Conservation (phyloP, 495 filamentous ascomycete genomes). For the Aspergillus wentii region DNA sequence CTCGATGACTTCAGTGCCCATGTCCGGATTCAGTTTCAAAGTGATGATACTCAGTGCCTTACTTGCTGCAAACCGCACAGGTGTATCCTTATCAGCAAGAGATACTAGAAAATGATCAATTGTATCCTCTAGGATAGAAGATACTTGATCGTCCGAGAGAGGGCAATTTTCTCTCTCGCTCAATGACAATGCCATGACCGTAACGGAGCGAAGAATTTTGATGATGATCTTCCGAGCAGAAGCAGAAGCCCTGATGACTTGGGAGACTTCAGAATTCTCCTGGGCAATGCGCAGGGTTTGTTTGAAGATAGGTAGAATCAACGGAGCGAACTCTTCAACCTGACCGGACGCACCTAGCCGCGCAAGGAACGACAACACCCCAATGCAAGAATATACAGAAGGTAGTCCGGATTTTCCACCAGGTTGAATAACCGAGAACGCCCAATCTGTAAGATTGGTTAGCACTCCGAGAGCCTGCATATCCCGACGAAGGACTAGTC, state of each 20-base stretch:
- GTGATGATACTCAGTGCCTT: constrained; percentile 88
- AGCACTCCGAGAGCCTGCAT: constrained; percentile 78
- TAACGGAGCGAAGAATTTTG: constrained; percentile 73
- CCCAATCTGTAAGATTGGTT: constrained; percentile 59
- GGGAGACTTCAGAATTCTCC: constrained; percentile 33
- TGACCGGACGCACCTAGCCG: constrained; percentile 59
- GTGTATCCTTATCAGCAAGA: constrained; percentile 81
- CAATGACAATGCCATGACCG: constrained; percentile 53
- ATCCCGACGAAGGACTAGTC: constrained; percentile 76
- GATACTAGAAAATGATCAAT: constrained; percentile 69
- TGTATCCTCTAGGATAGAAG: constrained; percentile 43
- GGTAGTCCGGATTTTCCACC: constrained; percentile 21
- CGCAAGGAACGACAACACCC: constrained; percentile 72
- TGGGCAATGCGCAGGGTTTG: constrained; percentile 37
- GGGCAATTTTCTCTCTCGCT: constrained; percentile 31
- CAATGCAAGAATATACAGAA: constrained; percentile 60
- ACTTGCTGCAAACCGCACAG: constrained; percentile 82
- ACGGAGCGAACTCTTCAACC: constrained; percentile 44
- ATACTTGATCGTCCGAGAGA: constrained; percentile 36
- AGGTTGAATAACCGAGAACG: constrained; percentile 51
- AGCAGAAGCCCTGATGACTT: constrained; percentile 58
- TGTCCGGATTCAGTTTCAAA: constrained; percentile 67
- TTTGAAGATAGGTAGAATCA: constrained; percentile 46
- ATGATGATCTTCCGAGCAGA: constrained; percentile 73
- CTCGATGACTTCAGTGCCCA: constrained; percentile 81